Evolutionary conservation across 148 eudicot genomes (phyloP).

Genomic region (Camellia lanceoleosa): DNA sequence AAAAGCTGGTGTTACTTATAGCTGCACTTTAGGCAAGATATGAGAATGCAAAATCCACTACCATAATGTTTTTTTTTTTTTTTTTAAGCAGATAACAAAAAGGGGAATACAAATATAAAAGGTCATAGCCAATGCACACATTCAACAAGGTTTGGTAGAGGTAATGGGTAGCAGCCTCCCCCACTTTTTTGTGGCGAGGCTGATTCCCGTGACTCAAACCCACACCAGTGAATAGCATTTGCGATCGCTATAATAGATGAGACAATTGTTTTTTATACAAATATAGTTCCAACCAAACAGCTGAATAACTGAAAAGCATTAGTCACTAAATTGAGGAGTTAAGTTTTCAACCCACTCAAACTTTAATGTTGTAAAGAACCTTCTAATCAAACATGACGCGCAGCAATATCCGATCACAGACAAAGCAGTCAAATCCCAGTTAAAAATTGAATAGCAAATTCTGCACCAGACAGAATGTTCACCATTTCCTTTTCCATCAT

Average conservation of each 20-base stretch:
- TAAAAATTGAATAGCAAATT: not conserved
- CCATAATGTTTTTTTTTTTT: too few relatives aligned
- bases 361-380: not conserved
- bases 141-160: too few relatives aligned
- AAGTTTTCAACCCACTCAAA: not conserved
- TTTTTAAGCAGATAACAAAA: not conserved
- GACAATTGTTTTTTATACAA: too few relatives aligned
- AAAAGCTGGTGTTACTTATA: not conserved
- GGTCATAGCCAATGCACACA: too few relatives aligned
- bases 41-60: not conserved
- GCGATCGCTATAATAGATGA: too few relatives aligned
- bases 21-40: not conserved
- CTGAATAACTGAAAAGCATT: not conserved
- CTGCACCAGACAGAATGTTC: not conserved
- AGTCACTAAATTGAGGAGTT: too few relatives aligned
- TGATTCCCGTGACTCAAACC: too few relatives aligned
- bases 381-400: not conserved
- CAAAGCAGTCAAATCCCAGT: constrained; percentile 2
- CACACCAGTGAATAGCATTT: too few relatives aligned
- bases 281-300: not conserved
- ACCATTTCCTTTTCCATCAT: not conserved
- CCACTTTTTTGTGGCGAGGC: too few relatives aligned
- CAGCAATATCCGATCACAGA: not conserved
- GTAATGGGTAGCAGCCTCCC: too few relatives aligned
- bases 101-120: not conserved